These are phyloP conservation scores for Calonectria fujianensis DNA, from an alignment of 2,329 filamentous ascomycete species.

Conservation along the genomic window DNA sequence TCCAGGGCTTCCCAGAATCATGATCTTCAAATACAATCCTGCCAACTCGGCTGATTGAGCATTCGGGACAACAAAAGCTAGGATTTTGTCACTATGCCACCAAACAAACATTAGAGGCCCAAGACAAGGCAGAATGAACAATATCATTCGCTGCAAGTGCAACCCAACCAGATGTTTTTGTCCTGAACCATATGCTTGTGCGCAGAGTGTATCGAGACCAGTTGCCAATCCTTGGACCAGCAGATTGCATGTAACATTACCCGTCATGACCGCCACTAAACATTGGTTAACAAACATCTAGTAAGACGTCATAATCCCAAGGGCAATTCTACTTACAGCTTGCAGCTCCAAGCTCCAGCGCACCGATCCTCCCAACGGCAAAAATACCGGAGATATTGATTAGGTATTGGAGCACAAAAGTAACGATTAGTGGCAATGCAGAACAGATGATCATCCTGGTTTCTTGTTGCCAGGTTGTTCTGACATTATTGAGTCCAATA, in stretches of 20 bases:
- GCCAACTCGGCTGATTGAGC: slow-evolving; percentile 81
- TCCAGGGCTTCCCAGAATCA: slow-evolving; percentile 83
- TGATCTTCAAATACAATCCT: slow-evolving; percentile 82
- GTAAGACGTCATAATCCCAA: neutral
- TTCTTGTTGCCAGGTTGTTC: slow-evolving; percentile 87
- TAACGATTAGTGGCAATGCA: slow-evolving; percentile 80
- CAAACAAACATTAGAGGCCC: slow-evolving; percentile 82
- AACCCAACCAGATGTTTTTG: slow-evolving; percentile 90
- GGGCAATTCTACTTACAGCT: neutral
- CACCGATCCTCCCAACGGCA: slow-evolving; percentile 84
- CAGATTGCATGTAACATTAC: slow-evolving; percentile 9
- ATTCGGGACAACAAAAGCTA: slow-evolving; percentile 67
- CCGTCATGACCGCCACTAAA: slow-evolving; percentile 23
- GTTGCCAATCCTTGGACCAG: slow-evolving; percentile 88
- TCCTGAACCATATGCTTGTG: slow-evolving; percentile 94
- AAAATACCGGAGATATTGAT: slow-evolving; percentile 88
- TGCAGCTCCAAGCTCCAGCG: slow-evolving; percentile 69
- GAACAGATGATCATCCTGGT: slow-evolving; percentile 85
- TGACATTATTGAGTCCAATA: neutral
- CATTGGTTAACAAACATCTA: neutral
- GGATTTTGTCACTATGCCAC: slow-evolving; percentile 81
- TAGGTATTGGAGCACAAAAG: slow-evolving; percentile 87
- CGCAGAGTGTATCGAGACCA: slow-evolving; percentile 91
- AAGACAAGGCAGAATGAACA: slow-evolving; percentile 80
- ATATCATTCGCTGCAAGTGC: slow-evolving; percentile 87